Evolutionary conservation across 805 yeast genomes (phyloP).

Genomic region (Teunomyces stri): DNA sequence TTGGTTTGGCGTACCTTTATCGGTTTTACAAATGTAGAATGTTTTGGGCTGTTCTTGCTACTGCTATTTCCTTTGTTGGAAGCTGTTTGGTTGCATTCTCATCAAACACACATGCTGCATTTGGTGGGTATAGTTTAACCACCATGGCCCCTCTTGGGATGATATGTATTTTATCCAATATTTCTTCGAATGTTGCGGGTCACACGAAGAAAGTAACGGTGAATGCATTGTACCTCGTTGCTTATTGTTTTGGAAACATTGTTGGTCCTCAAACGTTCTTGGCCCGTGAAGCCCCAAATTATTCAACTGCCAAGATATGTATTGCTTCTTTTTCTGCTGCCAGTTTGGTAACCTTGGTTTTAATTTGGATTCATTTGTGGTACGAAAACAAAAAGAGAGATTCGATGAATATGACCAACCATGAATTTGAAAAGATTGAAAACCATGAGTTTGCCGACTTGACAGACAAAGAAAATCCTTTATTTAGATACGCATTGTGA

Average conservation of each 20-base stretch:
- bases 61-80: constrained; percentile 21
- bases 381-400: constrained; percentile 41
- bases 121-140: constrained; percentile 31
- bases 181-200: constrained; percentile 53
- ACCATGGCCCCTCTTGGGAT: constrained; percentile 28
- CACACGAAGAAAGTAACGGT: constrained; percentile 53
- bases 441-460: constrained; percentile 50
- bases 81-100: constrained; percentile 45
- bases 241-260: constrained; percentile 54
- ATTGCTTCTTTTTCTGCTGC: constrained; percentile 35
- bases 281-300: constrained; percentile 42
- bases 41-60: constrained; percentile 23
- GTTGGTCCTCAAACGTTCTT: constrained; percentile 54
- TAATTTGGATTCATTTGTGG: constrained; percentile 24
- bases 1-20: constrained; percentile 25
- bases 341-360: constrained; percentile 23
- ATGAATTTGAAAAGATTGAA: constrained; percentile 28
- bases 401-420: constrained; percentile 14
- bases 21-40: constrained; percentile 21
- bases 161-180: constrained; percentile 30
- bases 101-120: constrained; percentile 16
- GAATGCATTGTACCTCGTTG: constrained; percentile 45
- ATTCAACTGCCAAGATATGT: constrained; percentile 39
- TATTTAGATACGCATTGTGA: constrained; percentile 44
- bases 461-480: constrained; percentile 54